A percentile compares a stretch with the other conserved stretches of the same genome.
phyloP scores from a whole-genome alignment of 495 filamentous ascomycete species.

The Xylaria intraflava region DNA sequence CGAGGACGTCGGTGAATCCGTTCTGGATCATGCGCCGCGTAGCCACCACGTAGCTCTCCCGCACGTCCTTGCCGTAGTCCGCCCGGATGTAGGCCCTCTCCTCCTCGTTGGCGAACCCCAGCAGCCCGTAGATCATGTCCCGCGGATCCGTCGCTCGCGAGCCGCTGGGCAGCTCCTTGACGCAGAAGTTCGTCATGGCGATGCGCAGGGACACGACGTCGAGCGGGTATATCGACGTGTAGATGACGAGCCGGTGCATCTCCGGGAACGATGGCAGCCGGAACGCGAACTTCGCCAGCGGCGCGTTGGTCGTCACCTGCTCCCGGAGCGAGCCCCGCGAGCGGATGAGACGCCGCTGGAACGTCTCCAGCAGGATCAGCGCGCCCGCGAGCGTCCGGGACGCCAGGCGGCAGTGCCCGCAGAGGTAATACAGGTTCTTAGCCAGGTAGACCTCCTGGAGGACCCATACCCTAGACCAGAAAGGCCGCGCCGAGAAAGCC shows the following conservation, averaged over 20 bases:
- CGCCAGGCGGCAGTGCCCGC: not conserved
- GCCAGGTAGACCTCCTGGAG: constrained; percentile 7
- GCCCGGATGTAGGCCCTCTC: not conserved
- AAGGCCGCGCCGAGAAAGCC: constrained; percentile 2
- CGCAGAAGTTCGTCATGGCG: constrained; percentile 13
- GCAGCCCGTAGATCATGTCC: constrained; percentile 10
- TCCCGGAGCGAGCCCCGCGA: not conserved
- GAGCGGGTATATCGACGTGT: constrained; percentile 6
- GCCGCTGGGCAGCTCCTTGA: constrained; percentile 6
- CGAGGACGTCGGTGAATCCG: constrained; percentile 9
- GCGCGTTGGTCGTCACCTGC: not conserved
- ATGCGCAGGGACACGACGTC: constrained; percentile 7
- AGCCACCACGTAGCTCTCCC: not conserved
- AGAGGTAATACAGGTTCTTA: not conserved
- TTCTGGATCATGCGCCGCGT: constrained; percentile 4
- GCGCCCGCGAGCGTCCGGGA: not conserved
- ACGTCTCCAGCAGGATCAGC: constrained; percentile 8
- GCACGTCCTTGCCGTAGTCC: constrained; percentile 1
- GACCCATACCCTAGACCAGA: constrained; percentile 11
- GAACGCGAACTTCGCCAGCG: constrained; percentile 3
- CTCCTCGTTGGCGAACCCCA: constrained; percentile 1
- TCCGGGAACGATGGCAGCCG: not conserved
- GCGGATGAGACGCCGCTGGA: constrained; percentile 2
- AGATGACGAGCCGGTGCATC: constrained; percentile 11
- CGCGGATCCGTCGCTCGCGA: constrained; percentile 4